Evolutionary conservation across 768 basidiomycete species (phyloP), one percentile per base, ranked within the genome.

Genomic region (Xerocomus potaroensis): DNA sequence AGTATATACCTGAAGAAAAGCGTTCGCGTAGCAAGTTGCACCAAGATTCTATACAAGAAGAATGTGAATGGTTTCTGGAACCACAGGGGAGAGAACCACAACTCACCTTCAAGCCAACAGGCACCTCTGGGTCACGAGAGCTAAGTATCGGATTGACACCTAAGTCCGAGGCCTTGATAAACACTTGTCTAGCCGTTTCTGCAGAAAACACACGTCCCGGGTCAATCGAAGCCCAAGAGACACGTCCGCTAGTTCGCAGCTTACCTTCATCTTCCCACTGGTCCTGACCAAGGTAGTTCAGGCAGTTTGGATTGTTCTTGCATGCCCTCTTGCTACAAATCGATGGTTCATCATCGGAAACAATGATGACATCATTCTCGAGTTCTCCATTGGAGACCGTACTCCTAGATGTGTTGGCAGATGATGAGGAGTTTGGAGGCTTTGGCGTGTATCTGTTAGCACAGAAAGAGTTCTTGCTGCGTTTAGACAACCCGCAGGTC

Each of bases 11-110:
- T 98, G 94, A 36, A 98, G 75, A 51, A 88, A 96, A 16, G 91
- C 91, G 64, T 96, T 96, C 50, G 91, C 93, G 56, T 97, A 98
- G 63, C 95, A 98, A 4, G 95, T 97, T 15, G 94, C 94, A 4
- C 95, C 95, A 16, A 98, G 79, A 63, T 98, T 97, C 91, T 93
- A 58, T 31, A 2, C 15, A 16, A 26, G 26, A 51, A 26, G 18
- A 36, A 39, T 39, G 35, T 31, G 27, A 33, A 56, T 35, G 2
- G 19, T 29, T 37, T 40, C n/a, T 32, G 38, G 30, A 34, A 35
- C 34, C 37, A 14, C 11, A 22, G 18, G 11, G 1, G 34, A 27
- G 47, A 32, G 27, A 11, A 26, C 6, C 22, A 31, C 22, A 29
- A 58, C 69, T 15, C 58, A 87, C 91, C 74, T 78, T 87, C 51